A percentile compares a stretch with the other conserved stretches of the same genome.
Conservation (phyloP, 208 protist species). For the Blastocrithidia nonstop region DNA sequence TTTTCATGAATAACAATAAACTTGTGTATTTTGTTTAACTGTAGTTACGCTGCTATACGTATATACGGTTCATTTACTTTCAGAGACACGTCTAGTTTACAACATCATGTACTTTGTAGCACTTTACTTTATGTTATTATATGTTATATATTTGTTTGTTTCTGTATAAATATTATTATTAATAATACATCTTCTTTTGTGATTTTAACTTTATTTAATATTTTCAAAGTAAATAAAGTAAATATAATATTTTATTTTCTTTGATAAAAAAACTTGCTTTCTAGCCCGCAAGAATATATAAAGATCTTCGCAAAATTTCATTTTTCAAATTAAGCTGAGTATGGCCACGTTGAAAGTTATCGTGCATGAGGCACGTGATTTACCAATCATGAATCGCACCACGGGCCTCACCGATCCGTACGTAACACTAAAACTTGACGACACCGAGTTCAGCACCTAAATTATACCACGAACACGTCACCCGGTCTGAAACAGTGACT, state of each 20-base stretch:
- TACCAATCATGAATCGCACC: slow-evolving; percentile 84
- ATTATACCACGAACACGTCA: slow-evolving; percentile 60
- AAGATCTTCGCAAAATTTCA: slow-evolving; percentile 4
- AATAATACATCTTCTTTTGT: background rate
- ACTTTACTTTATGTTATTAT: background rate
- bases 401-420: slow-evolving; percentile 82
- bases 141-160: background rate
- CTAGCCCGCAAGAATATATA: background rate
- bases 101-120: background rate
- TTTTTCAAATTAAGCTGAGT: slow-evolving; percentile 2
- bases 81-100: background rate
- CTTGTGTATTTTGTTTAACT: background rate
- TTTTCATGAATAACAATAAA: slow-evolving; percentile 1
- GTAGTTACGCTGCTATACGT: background rate
- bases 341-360: slow-evolving; percentile 86
- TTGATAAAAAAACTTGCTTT: background rate
- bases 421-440: slow-evolving; percentile 61
- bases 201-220: slow-evolving; percentile 2
- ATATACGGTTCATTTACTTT: no score
- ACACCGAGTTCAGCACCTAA: slow-evolving; percentile 62
- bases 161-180: no score
- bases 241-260: background rate
- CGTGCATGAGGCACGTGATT: slow-evolving; percentile 78
- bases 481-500: slow-evolving; percentile 69
- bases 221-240: background rate